Conservation (phyloP, 2,329 filamentous ascomycete species). For the Nemania sp. region DNA sequence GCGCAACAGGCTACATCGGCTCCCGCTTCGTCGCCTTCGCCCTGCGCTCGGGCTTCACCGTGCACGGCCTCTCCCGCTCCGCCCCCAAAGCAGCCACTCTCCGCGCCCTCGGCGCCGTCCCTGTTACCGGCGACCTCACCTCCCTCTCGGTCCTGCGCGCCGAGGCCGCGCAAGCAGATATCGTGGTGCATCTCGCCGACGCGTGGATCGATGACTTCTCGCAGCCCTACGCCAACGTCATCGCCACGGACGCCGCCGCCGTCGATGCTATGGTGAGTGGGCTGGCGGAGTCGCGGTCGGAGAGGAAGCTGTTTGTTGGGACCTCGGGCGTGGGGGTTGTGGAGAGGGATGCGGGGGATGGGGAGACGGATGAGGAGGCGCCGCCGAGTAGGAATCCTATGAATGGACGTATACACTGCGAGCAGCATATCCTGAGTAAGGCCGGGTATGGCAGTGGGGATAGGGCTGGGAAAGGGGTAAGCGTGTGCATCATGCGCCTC, state of each 20-base stretch:
- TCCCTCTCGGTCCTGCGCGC: conserved; percentile 54
- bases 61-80: conserved; percentile 57
- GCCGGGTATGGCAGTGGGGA: no score
- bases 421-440: conserved; percentile 50
- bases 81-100: conserved; percentile 53
- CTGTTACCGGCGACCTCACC: conserved; percentile 56
- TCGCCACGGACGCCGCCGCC: conserved; percentile 52
- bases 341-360: conserved; percentile 45
- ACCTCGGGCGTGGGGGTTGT: conserved; percentile 51
- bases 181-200: conserved; percentile 59
- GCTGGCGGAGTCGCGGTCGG: conserved; percentile 40
- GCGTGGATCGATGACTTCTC: conserved; percentile 47
- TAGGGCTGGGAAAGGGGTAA: conserved; percentile 53
- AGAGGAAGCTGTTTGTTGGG: conserved; percentile 52
- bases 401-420: conserved; percentile 47
- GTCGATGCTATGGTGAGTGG: conserved; percentile 55
- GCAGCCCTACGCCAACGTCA: conserved; percentile 45
- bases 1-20: conserved; percentile 56
- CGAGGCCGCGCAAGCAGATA: conserved; percentile 56
- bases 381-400: conserved; percentile 41
- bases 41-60: conserved; percentile 54
- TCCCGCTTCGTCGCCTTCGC: conserved; percentile 53
- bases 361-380: conserved; percentile 47
- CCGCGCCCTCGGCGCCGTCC: conserved; percentile 53
- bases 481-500: conserved; percentile 54